Conservation (phyloP, 2,329 filamentous ascomycete species). For the Sporothrix inflata region DNA sequence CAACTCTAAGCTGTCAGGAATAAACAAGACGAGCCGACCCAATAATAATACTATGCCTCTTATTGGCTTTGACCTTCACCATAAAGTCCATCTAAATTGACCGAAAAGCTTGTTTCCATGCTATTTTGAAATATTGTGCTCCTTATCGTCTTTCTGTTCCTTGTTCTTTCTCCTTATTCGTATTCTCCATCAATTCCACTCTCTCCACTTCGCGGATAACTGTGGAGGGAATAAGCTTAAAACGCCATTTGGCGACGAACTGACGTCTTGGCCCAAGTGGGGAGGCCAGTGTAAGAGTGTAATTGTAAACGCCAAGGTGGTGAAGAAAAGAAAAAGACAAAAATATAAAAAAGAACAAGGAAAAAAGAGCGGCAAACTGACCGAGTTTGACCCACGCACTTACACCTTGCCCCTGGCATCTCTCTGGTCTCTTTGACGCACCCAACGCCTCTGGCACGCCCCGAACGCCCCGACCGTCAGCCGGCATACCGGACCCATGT, state of each 20-base stretch:
- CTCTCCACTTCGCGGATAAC: neutral
- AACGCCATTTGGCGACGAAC: neutral
- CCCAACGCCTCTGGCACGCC: too few species aligned
- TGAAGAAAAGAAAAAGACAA: neutral
- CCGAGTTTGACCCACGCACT: too few species aligned
- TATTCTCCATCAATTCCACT: neutral
- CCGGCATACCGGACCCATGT: neutral
- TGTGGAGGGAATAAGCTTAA: conserved; percentile 2
- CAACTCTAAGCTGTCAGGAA: too few species aligned
- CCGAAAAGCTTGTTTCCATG: too few species aligned
- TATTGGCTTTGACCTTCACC: too few species aligned
- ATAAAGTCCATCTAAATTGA: too few species aligned
- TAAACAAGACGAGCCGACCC: too few species aligned
- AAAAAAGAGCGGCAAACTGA: too few species aligned
- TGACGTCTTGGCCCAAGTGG: conserved; percentile 14
- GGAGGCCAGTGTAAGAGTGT: neutral
- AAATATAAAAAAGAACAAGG: neutral
- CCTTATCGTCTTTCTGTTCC: neutral
- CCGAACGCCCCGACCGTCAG: neutral
- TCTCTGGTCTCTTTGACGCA: too few species aligned
- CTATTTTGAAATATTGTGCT: too few species aligned
- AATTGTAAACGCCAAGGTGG: neutral
- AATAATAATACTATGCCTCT: too few species aligned
- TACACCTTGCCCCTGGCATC: too few species aligned
- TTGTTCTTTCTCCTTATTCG: neutral